phyloP scores from a whole-genome alignment of 2,329 filamentous ascomycete species.

The Chrysosphaeria jannelii region DNA sequence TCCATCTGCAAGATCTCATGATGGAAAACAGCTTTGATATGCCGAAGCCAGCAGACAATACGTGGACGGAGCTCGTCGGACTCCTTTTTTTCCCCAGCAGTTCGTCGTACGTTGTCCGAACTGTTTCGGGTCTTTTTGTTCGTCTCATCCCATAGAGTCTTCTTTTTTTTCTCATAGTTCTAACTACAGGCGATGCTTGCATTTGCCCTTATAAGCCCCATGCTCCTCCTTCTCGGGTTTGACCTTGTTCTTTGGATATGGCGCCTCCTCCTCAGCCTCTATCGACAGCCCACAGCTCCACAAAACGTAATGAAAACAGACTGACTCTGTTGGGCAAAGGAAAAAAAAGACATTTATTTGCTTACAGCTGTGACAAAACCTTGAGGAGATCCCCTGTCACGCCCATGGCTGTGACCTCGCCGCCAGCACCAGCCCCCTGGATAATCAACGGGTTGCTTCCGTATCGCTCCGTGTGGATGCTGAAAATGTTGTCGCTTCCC shows the following conservation, averaged over 20 bases:
- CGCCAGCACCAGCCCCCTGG: conserved; percentile 79
- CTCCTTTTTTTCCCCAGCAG: conserved; percentile 4
- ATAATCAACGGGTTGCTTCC: conserved; percentile 77
- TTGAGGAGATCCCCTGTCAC: conserved; percentile 85
- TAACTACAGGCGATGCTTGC: conserved; percentile 13
- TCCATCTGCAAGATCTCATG: background rate
- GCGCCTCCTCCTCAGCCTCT: conserved; percentile 9
- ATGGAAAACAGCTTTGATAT: conserved; percentile 2
- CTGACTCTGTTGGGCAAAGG: background rate
- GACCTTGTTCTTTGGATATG: conserved; percentile 23
- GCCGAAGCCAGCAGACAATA: conserved; percentile 2
- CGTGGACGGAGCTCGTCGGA: conserved; percentile 2
- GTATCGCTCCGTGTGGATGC: conserved; percentile 91
- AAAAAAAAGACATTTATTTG: conserved; percentile 1
- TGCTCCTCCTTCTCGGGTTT: conserved; percentile 16
- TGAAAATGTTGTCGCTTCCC: conserved; percentile 97
- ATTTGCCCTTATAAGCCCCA: conserved; percentile 15
- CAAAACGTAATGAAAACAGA: background rate
- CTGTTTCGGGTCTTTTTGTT: conserved; percentile 5
- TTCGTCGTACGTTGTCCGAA: conserved; percentile 2
- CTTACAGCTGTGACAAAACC: conserved; percentile 34
- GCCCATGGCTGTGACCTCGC: conserved; percentile 91
- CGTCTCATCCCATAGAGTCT: too few species aligned
- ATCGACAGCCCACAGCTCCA: background rate
- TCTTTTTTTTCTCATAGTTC: background rate